Percentiles rank a stretch among this genome's conserved stretches.
phyloP scores from a whole-genome alignment of 805 yeast genomes.

The Ogataea naganishii region DNA sequence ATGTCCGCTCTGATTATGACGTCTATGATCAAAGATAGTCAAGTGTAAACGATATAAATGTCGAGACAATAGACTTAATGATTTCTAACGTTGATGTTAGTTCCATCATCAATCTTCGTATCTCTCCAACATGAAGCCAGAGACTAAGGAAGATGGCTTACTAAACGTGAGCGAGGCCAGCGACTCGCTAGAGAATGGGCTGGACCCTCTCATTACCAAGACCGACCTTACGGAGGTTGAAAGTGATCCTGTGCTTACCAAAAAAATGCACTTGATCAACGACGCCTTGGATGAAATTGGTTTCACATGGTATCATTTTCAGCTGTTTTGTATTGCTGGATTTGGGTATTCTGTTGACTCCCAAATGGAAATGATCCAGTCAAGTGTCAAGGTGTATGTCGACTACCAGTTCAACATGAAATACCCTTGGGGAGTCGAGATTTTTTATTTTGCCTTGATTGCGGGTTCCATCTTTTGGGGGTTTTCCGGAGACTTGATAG shows the following conservation, averaged over 20 bases:
- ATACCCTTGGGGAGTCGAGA: conserved; percentile 31
- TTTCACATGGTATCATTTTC: conserved; percentile 40
- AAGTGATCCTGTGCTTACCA: conserved; percentile 21
- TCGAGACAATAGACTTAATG: neutral
- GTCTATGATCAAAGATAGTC: neutral
- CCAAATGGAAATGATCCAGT: conserved; percentile 32
- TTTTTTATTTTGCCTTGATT: conserved; percentile 38
- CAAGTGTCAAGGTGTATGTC: conserved; percentile 31
- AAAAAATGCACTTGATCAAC: conserved; percentile 32
- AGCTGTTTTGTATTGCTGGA: conserved; percentile 36
- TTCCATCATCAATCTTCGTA: conserved; percentile 3
- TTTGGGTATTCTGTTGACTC: conserved; percentile 43
- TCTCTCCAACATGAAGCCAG: conserved; percentile 2
- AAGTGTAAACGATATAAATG: neutral
- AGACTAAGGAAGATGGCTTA: conserved; percentile 1
- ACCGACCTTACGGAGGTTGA: conserved; percentile 14
- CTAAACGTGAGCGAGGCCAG: conserved; percentile 2
- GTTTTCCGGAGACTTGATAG: conserved; percentile 40
- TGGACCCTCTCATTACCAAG: conserved; percentile 7
- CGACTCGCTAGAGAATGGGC: too few species aligned
- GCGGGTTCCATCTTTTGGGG: conserved; percentile 48
- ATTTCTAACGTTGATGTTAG: neutral
- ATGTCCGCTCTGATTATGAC: conserved; percentile 1
- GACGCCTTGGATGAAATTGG: conserved; percentile 47
- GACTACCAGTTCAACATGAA: conserved; percentile 31